A percentile compares a stretch with the other conserved stretches of the same genome.
Evolutionary conservation across 805 yeast genomes (phyloP).

Genomic region (Yamadazyma olivae): DNA sequence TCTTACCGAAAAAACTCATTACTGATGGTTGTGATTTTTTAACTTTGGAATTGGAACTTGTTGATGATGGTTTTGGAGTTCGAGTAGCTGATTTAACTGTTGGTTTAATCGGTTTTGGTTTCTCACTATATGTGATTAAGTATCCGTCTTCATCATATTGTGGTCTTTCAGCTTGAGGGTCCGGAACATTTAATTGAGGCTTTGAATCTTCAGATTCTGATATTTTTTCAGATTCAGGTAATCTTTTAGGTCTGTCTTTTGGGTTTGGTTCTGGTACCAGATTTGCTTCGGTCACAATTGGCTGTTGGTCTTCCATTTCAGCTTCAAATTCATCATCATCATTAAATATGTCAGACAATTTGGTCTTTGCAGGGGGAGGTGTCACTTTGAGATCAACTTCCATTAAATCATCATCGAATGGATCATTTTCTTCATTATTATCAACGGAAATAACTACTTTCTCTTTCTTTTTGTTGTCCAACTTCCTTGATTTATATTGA

Average conservation of each 20-base stretch:
- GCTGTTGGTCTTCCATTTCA: constrained; percentile 1
- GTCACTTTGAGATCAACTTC: constrained; percentile 9
- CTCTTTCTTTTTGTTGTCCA: constrained; percentile 22
- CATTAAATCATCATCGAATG: constrained; percentile 4
- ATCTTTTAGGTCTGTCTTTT: background rate
- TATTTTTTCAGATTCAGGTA: constrained; percentile 1
- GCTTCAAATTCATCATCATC: constrained; percentile 20
- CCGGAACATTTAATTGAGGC: constrained; percentile 2
- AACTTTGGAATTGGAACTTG: constrained; percentile 17
- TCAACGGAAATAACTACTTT: constrained; percentile 26
- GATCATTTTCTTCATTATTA: constrained; percentile 5
- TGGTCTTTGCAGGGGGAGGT: constrained; percentile 11
- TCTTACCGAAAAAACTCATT: constrained; percentile 46
- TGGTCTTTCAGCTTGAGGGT: constrained; percentile 8
- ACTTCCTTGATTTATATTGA: constrained; percentile 37
- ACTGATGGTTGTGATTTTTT: constrained; percentile 44
- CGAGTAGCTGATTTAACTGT: constrained; percentile 9
- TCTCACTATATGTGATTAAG: constrained; percentile 32
- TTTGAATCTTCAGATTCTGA: constrained; percentile 2
- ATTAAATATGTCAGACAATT: constrained; percentile 31
- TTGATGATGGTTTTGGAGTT: constrained; percentile 9
- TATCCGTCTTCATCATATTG: constrained; percentile 51
- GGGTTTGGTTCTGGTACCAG: constrained; percentile 2
- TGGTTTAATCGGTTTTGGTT: constrained; percentile 14
- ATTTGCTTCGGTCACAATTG: background rate